Evolutionary conservation across 2,329 filamentous ascomycete species (phyloP).

Genomic region (Fusarium oligoseptatum): DNA sequence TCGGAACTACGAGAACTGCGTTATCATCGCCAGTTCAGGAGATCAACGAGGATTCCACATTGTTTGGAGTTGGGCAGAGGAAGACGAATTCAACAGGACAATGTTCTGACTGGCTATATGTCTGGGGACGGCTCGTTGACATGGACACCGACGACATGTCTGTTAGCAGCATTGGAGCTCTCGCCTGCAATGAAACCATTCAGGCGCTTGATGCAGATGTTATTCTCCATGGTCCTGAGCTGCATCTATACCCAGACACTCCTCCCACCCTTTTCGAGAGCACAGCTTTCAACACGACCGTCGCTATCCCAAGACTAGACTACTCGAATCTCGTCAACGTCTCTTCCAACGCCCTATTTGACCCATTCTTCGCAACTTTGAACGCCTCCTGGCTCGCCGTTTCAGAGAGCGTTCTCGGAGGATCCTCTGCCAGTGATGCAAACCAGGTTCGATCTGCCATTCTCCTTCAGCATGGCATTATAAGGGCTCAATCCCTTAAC

Average conservation of each 20-base stretch:
- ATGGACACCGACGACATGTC: constrained; percentile 41
- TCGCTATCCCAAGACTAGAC: constrained; percentile 44
- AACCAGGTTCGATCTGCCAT: constrained; percentile 50
- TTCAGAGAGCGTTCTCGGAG: constrained; percentile 42
- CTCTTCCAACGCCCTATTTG: constrained; percentile 46
- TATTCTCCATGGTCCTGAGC: constrained; percentile 37
- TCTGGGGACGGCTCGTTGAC: constrained; percentile 51
- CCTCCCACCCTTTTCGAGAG: constrained; percentile 47
- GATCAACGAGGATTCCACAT: background rate
- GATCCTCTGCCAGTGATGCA: constrained; percentile 24
- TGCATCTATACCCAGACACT: constrained; percentile 47
- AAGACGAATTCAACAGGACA: constrained; percentile 42
- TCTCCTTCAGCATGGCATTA: constrained; percentile 52
- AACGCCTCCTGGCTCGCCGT: constrained; percentile 52
- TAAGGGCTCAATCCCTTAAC: constrained; percentile 53
- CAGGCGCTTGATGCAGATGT: constrained; percentile 47
- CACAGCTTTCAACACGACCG: constrained; percentile 32
- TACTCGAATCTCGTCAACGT: constrained; percentile 49
- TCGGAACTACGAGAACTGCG: constrained; percentile 25
- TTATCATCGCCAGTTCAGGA: background rate
- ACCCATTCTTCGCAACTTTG: constrained; percentile 53
- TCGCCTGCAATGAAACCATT: constrained; percentile 56
- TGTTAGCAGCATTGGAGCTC: constrained; percentile 49
- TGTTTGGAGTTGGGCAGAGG: constrained; percentile 38
- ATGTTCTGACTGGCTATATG: constrained; percentile 51